Evolutionary conservation across 352 stramenopile genomes (phyloP).

Genomic region (Halophytophthora batemanensis): DNA sequence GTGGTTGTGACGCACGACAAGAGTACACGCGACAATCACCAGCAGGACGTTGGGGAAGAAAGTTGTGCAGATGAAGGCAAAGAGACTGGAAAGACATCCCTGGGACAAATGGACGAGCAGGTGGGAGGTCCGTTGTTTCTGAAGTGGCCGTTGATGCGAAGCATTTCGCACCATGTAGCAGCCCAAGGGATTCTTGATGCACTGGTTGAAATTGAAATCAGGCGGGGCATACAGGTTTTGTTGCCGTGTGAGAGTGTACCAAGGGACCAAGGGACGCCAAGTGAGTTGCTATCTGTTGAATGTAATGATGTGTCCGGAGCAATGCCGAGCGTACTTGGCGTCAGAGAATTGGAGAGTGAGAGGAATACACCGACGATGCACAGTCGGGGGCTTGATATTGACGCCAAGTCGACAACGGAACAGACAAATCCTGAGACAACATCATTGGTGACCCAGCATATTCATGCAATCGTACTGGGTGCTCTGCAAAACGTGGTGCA

Average conservation of each 20-base stretch:
- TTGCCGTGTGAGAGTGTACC: not conserved
- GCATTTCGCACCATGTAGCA: constrained; percentile 7
- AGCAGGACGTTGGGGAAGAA: too few relatives aligned
- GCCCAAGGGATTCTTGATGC: constrained; percentile 18
- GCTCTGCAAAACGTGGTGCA: constrained; percentile 23
- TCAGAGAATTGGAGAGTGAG: not conserved
- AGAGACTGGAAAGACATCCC: not conserved
- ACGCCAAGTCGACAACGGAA: not conserved
- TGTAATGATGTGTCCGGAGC: not conserved
- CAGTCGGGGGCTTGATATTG: not conserved
- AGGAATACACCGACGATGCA: constrained; percentile 8
- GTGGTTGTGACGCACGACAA: too few relatives aligned
- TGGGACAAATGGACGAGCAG: constrained; percentile 17
- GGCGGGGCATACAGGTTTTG: constrained; percentile 6
- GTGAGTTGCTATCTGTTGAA: constrained; percentile 1
- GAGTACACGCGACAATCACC: too few relatives aligned
- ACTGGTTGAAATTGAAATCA: constrained; percentile 14
- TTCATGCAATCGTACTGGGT: constrained; percentile 9
- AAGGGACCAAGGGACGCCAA: not conserved
- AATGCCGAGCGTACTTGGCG: not conserved
- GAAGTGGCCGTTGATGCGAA: constrained; percentile 9
- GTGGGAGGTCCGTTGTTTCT: not conserved
- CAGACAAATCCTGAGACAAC: not conserved
- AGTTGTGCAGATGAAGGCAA: too few relatives aligned
- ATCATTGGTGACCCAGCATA: not conserved